phyloP scores from a whole-genome alignment of 257 asterid species.

The Plantago major region DNA sequence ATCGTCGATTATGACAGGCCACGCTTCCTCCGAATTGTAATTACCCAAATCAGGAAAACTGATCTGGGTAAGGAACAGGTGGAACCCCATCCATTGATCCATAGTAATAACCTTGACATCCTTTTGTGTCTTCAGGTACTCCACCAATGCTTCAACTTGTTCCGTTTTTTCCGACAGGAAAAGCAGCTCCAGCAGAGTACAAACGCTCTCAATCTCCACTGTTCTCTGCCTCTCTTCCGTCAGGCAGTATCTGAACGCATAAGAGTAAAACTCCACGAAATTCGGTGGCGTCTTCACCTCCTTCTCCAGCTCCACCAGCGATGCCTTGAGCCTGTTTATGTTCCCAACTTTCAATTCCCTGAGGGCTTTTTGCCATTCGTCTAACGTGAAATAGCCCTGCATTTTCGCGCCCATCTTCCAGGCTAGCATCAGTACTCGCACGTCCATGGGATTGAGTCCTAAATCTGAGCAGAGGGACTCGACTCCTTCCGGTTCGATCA shows the following conservation, averaged over 20 bases:
- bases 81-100: conserved; percentile 66
- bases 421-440: conserved; percentile 79
- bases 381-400: conserved; percentile 91
- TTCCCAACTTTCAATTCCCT: conserved; percentile 56
- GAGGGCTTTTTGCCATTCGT: conserved; percentile 81
- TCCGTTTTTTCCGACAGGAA: conserved; percentile 50
- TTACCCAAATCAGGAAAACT: conserved; percentile 43
- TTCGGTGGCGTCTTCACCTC: conserved; percentile 64
- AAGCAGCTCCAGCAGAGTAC: conserved; percentile 67
- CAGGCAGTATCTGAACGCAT: conserved; percentile 65
- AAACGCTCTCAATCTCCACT: conserved; percentile 69
- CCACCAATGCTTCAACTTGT: conserved; percentile 62
- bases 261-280: conserved; percentile 63
- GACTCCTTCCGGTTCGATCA: conserved; percentile 93
- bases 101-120: conserved; percentile 78
- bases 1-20: conserved; percentile 60
- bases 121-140: conserved; percentile 70
- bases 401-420: conserved; percentile 93
- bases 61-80: conserved; percentile 26
- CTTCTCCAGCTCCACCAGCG: conserved; percentile 54
- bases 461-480: conserved; percentile 81
- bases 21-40: conserved; percentile 49
- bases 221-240: conserved; percentile 83
- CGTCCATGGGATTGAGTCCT: conserved; percentile 73
- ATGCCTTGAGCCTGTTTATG: conserved; percentile 48